A percentile compares a stretch with the other conserved stretches of the same genome.
Conservation (phyloP, 2,329 filamentous ascomycete genomes). For the Trichoderma simmonsii region DNA sequence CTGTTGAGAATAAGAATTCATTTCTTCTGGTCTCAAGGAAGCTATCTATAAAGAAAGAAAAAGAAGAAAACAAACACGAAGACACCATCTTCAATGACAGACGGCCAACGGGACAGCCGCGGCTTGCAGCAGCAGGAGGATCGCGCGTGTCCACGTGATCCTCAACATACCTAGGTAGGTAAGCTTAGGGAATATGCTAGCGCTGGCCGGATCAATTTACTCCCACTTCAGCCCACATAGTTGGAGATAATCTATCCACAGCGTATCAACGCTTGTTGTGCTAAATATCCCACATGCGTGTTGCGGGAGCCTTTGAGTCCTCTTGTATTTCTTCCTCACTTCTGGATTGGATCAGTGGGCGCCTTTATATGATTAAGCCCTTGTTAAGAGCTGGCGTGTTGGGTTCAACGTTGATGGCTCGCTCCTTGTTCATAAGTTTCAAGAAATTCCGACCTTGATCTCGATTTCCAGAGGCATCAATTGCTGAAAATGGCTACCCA, state of each 20-base stretch:
- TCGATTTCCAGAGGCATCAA: neutral
- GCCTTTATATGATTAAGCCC: neutral
- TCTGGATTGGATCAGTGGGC: neutral
- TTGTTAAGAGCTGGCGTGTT: neutral
- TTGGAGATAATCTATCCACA: neutral
- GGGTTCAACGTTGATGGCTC: too few relatives aligned
- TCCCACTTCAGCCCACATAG: neutral
- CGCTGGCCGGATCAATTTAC: neutral
- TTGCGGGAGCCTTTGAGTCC: neutral
- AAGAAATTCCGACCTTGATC: fast-evolving
- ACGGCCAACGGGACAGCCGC: too few relatives aligned
- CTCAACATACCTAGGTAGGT: too few relatives aligned
- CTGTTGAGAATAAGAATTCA: neutral
- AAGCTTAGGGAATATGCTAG: neutral
- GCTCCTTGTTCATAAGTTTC: neutral
- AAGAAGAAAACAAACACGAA: too few relatives aligned
- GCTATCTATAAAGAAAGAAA: too few relatives aligned
- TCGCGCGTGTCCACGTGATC: too few relatives aligned
- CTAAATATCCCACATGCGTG: neutral
- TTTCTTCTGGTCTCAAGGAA: too few relatives aligned
- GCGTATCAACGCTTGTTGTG: neutral
- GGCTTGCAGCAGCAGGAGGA: too few relatives aligned
- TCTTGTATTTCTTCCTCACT: neutral
- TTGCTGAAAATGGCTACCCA: neutral
- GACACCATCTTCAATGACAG: too few relatives aligned